Base-by-base conservation (phyloP, 148 eudicot species). In the Rhododendron henanense region DNA sequence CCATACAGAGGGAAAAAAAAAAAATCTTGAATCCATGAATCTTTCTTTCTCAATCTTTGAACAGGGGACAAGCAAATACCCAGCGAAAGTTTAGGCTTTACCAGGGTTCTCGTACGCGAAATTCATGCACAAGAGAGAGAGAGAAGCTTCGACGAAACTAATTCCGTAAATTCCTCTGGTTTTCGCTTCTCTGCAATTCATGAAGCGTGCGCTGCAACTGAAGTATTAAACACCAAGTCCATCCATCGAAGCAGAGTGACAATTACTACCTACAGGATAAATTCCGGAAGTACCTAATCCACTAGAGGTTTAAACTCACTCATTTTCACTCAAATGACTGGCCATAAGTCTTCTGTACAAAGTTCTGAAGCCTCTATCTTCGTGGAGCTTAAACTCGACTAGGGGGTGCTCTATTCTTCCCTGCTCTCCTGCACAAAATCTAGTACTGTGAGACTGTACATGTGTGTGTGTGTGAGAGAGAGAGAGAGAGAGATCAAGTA, bases 391-490 rank as follows among this genome's bases (percentile, higher is more conserved):
- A 92, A 69, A 48, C 89, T 88, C 89, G 92, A 48, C 89, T 90
- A 45, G 94, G 91, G n/a, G 90, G 88, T 84, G 82, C 80, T 71
- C 86, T 85, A 37, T 85, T 53, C 31, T 87, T 88, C 80, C 94
- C 89, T 37, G 83, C 83, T 86, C 89, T 87, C 91, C 96, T 94
- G 92, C 73, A 61, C 39, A 55, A 67, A 39, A 85, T 41, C 35
- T 10, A 39, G 19, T 2, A 41, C 21, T 39, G 28, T 41, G 78
- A 55, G 44, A 86, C 63, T 16, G 88, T 67, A 44, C 79, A 37
- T 80, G 33, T 33, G n/a, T 50, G 16, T 0, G 1, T 10, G 37
- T 1, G 13, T 0, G 31, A 31, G 31, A 31, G 31, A 28, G 28
- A 3, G 39, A 4, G 41, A 28, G 35, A 25, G 74, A 67, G 74